Evolutionary conservation across 768 basidiomycete species (phyloP), one percentile per base, ranked within the genome.

Genomic region (Agrocybe praecox): DNA sequence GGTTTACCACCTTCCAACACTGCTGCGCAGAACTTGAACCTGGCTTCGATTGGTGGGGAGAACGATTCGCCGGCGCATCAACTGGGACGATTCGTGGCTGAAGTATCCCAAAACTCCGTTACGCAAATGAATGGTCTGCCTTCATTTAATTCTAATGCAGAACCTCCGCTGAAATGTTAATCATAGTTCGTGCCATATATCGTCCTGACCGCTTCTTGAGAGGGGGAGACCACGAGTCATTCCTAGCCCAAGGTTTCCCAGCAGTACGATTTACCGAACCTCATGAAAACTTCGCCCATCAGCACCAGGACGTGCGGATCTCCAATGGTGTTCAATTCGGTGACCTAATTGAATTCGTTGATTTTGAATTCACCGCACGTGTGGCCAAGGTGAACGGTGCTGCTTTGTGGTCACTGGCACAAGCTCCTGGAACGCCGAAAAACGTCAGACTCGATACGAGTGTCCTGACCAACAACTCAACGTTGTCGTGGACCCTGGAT

Each of bases 181-280:
- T 24, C 34, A 9, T 52, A 85, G 81, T 84, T 1, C 79, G 80
- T 46, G 68, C 78, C 44, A 74, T 83, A 29, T 83, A 79, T 65
- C 75, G 82, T 14, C 75, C 76, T 14, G 82, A 85, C 62, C 75
- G 82, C 10, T 85, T 78, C 70, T 72, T 82, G 26, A 77, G 83
- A 24, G 81, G 81, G 17, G 82, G 82, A 6, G 82, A 85, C 62
- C 82, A 84, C 59, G 62, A 72, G 36, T 76, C 78, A 15, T 84
- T 84, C 79, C 71, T 83, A 21, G 62, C 67, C 24, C 70, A 70
- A 55, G 82, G 82, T 12, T 82, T 78, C 70, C 72, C 83, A 2
- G 83, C 82, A 0, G 78, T 82, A 23, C 79, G 82, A 24, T 84
- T 83, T 71, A 83, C 80, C 1, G 83, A 84, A 60, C 82, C 82